Percentiles rank a stretch among this genome's conserved stretches.
These are phyloP conservation scores for Hymenoscyphus albidus DNA, from an alignment of 2,329 filamentous ascomycete species.

Conservation along the genomic window DNA sequence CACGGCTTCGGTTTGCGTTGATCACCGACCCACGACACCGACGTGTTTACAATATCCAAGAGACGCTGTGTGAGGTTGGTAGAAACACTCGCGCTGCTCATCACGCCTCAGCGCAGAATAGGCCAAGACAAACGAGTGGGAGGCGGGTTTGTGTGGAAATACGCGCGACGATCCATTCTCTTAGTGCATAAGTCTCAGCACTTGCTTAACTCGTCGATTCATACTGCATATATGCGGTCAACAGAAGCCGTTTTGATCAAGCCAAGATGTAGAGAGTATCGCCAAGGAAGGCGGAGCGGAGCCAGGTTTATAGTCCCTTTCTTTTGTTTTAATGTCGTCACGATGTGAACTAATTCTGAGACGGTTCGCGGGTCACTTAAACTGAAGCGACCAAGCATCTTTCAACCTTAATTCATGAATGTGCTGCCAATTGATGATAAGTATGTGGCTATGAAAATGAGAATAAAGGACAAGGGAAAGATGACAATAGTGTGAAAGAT, in stretches of 20 bases:
- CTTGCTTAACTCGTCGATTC: slow-evolving; percentile 8
- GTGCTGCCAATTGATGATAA: neutral
- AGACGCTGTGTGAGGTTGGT: slow-evolving; percentile 12
- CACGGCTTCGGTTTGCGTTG: neutral
- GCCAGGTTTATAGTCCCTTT: slow-evolving; percentile 7
- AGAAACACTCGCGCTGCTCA: slow-evolving; percentile 15
- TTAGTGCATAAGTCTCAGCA: slow-evolving; percentile 15
- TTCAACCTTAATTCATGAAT: neutral
- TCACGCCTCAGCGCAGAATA: slow-evolving; percentile 10
- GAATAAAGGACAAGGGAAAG: neutral
- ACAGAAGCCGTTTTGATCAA: neutral
- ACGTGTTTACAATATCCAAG: slow-evolving; percentile 9
- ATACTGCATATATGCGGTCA: slow-evolving; percentile 4
- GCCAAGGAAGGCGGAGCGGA: slow-evolving; percentile 14
- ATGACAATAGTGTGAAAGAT: neutral
- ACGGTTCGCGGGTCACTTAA: neutral
- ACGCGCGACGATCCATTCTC: slow-evolving; percentile 17
- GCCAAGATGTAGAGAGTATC: slow-evolving; percentile 10
- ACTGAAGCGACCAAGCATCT: neutral
- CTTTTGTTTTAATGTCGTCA: neutral
- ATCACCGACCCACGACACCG: neutral
- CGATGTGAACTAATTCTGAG: neutral
- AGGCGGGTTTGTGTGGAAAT: slow-evolving; percentile 12
- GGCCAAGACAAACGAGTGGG: slow-evolving; percentile 4
- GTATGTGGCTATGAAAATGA: neutral